Conservation (phyloP, 148 eudicot genomes). For the Euryodendron excelsum region DNA sequence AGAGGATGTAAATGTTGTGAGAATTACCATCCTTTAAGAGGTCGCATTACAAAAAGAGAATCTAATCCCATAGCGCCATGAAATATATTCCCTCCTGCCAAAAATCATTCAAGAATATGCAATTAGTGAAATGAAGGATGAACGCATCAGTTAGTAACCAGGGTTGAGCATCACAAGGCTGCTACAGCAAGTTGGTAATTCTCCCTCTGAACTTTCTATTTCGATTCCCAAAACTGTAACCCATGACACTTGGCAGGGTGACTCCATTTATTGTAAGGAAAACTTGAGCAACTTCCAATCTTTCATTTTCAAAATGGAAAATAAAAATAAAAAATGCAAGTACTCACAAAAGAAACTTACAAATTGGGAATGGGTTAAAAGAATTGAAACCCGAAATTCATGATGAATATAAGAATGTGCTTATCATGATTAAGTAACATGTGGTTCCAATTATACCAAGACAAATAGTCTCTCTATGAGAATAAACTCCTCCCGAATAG, state of each 20-base stretch:
- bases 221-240: neutral
- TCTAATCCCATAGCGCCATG: slow-evolving; percentile 98
- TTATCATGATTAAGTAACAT: no score
- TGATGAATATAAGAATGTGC: no score
- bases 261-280: neutral
- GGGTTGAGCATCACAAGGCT: neutral
- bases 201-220: neutral
- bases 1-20: neutral
- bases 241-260: neutral
- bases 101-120: slow-evolving; percentile 3
- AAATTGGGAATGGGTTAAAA: no score
- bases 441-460: no score
- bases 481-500: no score
- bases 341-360: neutral
- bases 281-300: neutral
- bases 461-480: no score
- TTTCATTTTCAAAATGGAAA: no score
- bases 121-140: neutral
- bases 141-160: neutral
- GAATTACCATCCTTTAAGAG: slow-evolving; percentile 90
- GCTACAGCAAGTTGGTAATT: neutral
- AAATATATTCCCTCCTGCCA: slow-evolving; percentile 89
- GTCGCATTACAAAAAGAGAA: slow-evolving; percentile 91
- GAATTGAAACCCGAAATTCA: no score
- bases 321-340: neutral